A percentile compares a stretch with the other conserved stretches of the same genome.
These are phyloP conservation scores for Xylaria longipes DNA, from an alignment of 495 filamentous ascomycete species.

Conservation along the genomic window DNA sequence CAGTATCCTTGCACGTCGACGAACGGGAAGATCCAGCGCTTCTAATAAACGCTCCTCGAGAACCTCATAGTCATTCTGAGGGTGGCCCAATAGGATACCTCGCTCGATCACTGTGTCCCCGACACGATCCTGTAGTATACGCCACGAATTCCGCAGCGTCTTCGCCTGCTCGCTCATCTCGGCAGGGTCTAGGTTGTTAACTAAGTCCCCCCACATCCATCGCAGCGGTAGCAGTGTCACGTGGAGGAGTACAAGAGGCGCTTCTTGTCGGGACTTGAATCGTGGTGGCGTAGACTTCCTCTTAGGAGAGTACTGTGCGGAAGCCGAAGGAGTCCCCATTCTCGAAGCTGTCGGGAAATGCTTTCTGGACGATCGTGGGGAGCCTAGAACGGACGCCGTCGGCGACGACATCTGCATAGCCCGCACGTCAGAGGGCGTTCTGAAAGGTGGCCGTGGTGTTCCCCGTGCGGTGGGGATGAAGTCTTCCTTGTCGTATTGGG, in stretches of 20 bases:
- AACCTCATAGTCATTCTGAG: conserved; percentile 86
- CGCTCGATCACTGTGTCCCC: conserved; percentile 81
- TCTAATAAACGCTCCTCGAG: conserved; percentile 93
- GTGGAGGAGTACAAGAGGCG: conserved; percentile 84
- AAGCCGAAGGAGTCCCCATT: conserved; percentile 51
- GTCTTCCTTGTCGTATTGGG: conserved; percentile 48
- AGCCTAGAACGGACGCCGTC: conserved; percentile 55
- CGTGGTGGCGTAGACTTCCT: conserved; percentile 63
- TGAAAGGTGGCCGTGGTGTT: conserved; percentile 49
- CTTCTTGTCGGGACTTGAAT: conserved; percentile 56
- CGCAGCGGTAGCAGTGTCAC: conserved; percentile 79
- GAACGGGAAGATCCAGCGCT: conserved; percentile 75
- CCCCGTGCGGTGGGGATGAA: conserved; percentile 49
- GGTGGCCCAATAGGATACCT: conserved; percentile 87
- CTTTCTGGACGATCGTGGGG: conserved; percentile 54
- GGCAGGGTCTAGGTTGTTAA: conserved; percentile 48
- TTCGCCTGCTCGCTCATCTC: conserved; percentile 61
- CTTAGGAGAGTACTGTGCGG: conserved; percentile 61
- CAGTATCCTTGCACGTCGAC: conserved; percentile 66
- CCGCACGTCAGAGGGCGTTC: conserved; percentile 75
- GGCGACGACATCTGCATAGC: conserved; percentile 81
- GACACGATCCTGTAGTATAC: conserved; percentile 74
- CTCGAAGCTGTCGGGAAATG: conserved; percentile 55
- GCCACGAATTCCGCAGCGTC: conserved; percentile 72
- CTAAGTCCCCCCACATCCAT: conserved; percentile 68